phyloP scores from a whole-genome alignment of 208 protist species.

The Trypanosoma lewisi region DNA sequence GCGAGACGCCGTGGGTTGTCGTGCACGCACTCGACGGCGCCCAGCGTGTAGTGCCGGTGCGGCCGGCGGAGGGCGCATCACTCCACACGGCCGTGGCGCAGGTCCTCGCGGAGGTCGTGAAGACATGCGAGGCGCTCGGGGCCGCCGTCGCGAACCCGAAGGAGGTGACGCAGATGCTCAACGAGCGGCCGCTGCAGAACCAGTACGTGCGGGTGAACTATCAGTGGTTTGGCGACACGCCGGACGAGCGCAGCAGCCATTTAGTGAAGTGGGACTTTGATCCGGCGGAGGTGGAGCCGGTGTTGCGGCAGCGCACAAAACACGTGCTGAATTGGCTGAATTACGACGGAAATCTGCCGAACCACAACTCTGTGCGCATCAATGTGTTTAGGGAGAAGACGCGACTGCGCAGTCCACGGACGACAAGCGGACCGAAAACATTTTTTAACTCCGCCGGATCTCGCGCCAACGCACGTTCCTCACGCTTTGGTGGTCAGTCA shows the following conservation, averaged over 20 bases:
- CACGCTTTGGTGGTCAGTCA: slow-evolving; percentile 53
- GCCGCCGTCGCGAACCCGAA: slow-evolving; percentile 56
- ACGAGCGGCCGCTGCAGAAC: slow-evolving; percentile 86
- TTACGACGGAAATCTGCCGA: slow-evolving; percentile 84
- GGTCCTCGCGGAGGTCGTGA: slow-evolving; percentile 56
- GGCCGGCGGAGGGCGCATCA: slow-evolving; percentile 23
- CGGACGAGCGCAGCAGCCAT: slow-evolving; percentile 83
- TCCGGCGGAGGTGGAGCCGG: slow-evolving; percentile 43
- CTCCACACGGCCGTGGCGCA: slow-evolving; percentile 34
- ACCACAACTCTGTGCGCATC: slow-evolving; percentile 66
- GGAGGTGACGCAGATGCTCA: slow-evolving; percentile 62
- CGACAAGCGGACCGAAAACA: slow-evolving; percentile 43
- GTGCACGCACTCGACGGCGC: slow-evolving; percentile 80
- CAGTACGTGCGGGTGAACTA: slow-evolving; percentile 89
- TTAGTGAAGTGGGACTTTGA: slow-evolving; percentile 87
- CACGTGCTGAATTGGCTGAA: slow-evolving; percentile 85
- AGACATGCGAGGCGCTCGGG: slow-evolving; percentile 57
- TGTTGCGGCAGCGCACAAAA: slow-evolving; percentile 55
- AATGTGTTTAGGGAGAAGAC: slow-evolving; percentile 70
- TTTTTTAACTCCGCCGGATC: slow-evolving; percentile 87
- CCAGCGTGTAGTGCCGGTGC: slow-evolving; percentile 52
- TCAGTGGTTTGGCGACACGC: slow-evolving; percentile 91
- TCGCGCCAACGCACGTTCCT: slow-evolving; percentile 69
- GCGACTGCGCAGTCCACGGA: slow-evolving; percentile 59
- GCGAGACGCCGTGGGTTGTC: slow-evolving; percentile 87